phyloP scores from a whole-genome alignment of 495 filamentous ascomycete species.

The Platismatia glauca region DNA sequence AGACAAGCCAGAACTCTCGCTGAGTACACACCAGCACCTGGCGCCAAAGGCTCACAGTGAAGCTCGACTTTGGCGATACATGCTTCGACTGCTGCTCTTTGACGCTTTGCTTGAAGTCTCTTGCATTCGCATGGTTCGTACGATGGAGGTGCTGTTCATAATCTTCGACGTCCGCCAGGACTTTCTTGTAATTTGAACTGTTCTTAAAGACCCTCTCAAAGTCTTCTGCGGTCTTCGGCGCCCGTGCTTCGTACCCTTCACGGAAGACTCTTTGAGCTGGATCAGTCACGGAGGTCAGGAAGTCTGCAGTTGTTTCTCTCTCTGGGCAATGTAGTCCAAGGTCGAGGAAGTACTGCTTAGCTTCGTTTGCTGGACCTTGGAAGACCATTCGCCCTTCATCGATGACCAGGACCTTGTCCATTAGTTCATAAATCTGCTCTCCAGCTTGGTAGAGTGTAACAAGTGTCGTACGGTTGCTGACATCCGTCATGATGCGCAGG shows the following conservation, averaged over 20 bases:
- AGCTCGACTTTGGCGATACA: slow-evolving; percentile 58
- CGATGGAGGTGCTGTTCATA: slow-evolving; percentile 54
- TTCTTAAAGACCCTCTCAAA: slow-evolving; percentile 52
- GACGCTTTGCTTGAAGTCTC: slow-evolving; percentile 60
- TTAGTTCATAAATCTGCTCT: slow-evolving; percentile 71
- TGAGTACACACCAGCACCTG: slow-evolving; percentile 63
- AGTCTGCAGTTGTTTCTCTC: slow-evolving; percentile 62
- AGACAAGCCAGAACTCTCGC: slow-evolving; percentile 68
- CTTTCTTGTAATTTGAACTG: slow-evolving; percentile 43
- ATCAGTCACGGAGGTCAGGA: slow-evolving; percentile 72
- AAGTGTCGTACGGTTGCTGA: slow-evolving; percentile 70
- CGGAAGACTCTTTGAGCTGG: slow-evolving; percentile 58
- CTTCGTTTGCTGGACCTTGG: slow-evolving; percentile 52
- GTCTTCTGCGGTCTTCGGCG: slow-evolving; percentile 54
- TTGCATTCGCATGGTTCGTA: slow-evolving; percentile 54
- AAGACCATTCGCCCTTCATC: slow-evolving; percentile 58
- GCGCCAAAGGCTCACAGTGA: slow-evolving; percentile 55
- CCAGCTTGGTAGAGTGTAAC: slow-evolving; percentile 81
- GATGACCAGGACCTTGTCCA: slow-evolving; percentile 68
- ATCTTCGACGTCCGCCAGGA: slow-evolving; percentile 45
- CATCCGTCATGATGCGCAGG: slow-evolving; percentile 73
- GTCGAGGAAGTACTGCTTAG: slow-evolving; percentile 58
- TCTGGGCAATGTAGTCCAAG: slow-evolving; percentile 60
- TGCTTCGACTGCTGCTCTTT: slow-evolving; percentile 57
- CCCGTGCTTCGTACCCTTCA: slow-evolving; percentile 51